A percentile compares a stretch with the other conserved stretches of the same genome.
These are phyloP conservation scores for Linnemannia hyalina DNA, from an alignment of 192 early-diverging fungal genomes.

Conservation along the genomic window DNA sequence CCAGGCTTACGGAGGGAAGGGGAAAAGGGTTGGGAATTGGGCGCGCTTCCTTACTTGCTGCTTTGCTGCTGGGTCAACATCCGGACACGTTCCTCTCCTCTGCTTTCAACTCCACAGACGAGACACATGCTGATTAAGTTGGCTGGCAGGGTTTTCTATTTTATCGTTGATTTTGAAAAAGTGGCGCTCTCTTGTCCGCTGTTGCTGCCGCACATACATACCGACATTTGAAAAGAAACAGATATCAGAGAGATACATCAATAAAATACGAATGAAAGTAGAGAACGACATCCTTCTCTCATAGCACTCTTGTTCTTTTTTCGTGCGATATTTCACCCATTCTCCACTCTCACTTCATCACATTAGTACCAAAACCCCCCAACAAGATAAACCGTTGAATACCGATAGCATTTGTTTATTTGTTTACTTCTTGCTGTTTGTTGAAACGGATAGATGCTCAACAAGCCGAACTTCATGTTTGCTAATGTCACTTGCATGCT, in stretches of 20 bases:
- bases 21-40: too few species aligned
- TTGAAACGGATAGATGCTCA: background rate
- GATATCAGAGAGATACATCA: background rate
- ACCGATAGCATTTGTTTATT: background rate
- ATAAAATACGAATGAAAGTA: background rate
- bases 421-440: background rate
- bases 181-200: background rate
- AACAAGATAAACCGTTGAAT: background rate
- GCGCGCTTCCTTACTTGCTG: too few species aligned
- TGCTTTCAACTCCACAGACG: too few species aligned
- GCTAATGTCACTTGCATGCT: conserved; percentile 2
- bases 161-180: background rate
- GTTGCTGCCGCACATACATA: background rate
- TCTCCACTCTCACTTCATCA: too few species aligned
- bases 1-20: too few species aligned
- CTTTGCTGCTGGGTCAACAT: too few species aligned
- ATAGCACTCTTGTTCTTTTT: background rate
- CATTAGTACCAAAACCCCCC: too few species aligned
- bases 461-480: background rate
- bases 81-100: too few species aligned
- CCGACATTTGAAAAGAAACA: background rate
- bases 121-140: too few species aligned
- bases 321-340: background rate
- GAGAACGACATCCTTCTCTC: background rate
- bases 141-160: too few species aligned